phyloP scores from a whole-genome alignment of 2,329 filamentous ascomycete genomes.

The Acephala macrosclerotiorum region DNA sequence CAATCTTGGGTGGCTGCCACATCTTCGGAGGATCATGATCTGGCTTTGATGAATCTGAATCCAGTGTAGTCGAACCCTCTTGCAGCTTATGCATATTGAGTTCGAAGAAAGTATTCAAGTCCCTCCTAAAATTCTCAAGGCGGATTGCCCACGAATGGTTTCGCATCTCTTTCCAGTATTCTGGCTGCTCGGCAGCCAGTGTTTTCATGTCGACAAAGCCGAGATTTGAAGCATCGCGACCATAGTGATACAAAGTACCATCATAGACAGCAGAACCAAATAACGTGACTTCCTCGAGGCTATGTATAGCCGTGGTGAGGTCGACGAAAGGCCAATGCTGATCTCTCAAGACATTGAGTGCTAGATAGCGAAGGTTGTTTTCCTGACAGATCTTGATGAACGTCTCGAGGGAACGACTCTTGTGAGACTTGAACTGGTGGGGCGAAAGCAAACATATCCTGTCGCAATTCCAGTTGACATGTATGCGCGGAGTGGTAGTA shows the following conservation, averaged over 20 bases:
- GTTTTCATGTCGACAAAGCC: conserved; percentile 5
- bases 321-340: conserved; percentile 16
- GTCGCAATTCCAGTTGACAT: conserved; percentile 16
- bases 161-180: background rate
- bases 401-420: background rate
- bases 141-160: conserved; percentile 4
- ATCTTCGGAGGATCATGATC: background rate
- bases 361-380: conserved; percentile 4
- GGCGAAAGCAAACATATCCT: conserved; percentile 12
- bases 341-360: conserved; percentile 12
- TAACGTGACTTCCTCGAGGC: conserved; percentile 11
- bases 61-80: background rate
- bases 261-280: background rate
- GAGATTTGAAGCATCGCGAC: background rate
- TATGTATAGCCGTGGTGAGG: background rate
- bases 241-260: background rate
- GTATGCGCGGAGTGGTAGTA: conserved; percentile 12
- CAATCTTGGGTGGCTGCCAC: background rate
- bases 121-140: conserved; percentile 3
- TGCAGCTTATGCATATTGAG: conserved; percentile 4
- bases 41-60: background rate
- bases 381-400: conserved; percentile 6
- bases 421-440: background rate
- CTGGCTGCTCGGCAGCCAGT: background rate
- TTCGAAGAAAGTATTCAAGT: conserved; percentile 2